phyloP scores from a whole-genome alignment of 768 basidiomycete genomes.

The Pleurotus djamor region DNA sequence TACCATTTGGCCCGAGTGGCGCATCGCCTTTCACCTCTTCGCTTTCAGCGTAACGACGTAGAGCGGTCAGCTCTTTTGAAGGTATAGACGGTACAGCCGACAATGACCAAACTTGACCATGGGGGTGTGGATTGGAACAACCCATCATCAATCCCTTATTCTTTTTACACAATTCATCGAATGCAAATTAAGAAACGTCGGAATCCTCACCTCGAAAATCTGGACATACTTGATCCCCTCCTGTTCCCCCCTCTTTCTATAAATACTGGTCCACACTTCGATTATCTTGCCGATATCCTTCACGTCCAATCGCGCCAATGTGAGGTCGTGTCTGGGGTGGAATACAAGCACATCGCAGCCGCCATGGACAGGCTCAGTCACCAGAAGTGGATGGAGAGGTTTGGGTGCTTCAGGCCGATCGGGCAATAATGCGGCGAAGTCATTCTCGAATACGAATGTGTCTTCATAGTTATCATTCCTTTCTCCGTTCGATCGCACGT shows the following conservation, averaged over 20 bases:
- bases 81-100: conserved; percentile 72
- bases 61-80: conserved; percentile 58
- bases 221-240: conserved; percentile 81
- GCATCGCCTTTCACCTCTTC: conserved; percentile 36
- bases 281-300: conserved; percentile 65
- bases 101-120: conserved; percentile 87
- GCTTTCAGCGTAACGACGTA: conserved; percentile 46
- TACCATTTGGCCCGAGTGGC: conserved; percentile 53
- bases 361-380: conserved; percentile 68
- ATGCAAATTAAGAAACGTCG: background rate
- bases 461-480: conserved; percentile 65
- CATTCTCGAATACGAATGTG: conserved; percentile 76
- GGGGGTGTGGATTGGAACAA: conserved; percentile 92
- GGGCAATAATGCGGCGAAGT: conserved; percentile 78
- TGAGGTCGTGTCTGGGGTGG: conserved; percentile 83
- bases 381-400: conserved; percentile 59
- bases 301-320: conserved; percentile 62
- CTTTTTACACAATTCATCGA: conserved; percentile 31
- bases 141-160: conserved; percentile 96
- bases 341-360: conserved; percentile 89
- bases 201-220: conserved; percentile 74
- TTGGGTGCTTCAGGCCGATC: conserved; percentile 48
- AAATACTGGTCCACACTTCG: conserved; percentile 71
- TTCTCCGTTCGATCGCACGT: conserved; percentile 68
- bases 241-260: conserved; percentile 53